Conservation (phyloP, 164 flowering plant species). For the Liriodendron chinense region DNA sequence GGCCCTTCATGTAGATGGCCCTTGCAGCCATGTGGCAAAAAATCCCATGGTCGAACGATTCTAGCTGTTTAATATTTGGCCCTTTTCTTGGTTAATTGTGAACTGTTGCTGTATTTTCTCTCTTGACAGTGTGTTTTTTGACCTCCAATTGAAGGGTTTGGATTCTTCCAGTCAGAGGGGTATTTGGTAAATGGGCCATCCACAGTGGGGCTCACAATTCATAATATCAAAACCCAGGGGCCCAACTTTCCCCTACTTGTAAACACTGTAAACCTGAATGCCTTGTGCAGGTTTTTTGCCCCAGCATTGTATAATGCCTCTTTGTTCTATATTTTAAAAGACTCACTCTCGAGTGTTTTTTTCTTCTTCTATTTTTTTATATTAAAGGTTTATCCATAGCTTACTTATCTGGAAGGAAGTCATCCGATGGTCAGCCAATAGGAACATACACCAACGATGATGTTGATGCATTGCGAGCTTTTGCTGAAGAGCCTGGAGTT, state of each 20-base stretch:
- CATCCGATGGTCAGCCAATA: slow-evolving; percentile 46
- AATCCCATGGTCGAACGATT: not conserved
- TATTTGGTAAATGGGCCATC: not conserved
- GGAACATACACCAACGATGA: slow-evolving; percentile 85
- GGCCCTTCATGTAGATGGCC: not conserved
- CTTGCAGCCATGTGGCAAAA: not conserved
- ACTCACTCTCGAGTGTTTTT: not conserved
- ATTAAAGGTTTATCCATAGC: slow-evolving; percentile 68
- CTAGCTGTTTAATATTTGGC: not conserved
- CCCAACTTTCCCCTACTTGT: not conserved
- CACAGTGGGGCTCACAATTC: not conserved
- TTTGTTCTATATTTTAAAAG: not conserved
- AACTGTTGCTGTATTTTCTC: not conserved
- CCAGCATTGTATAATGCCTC: too few relatives aligned
- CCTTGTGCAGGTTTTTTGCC: not conserved
- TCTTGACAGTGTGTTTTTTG: too few relatives aligned
- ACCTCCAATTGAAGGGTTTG: too few relatives aligned
- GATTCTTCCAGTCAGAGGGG: not conserved
- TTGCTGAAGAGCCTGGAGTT: slow-evolving; percentile 83
- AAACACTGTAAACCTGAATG: not conserved
- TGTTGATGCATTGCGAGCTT: slow-evolving; percentile 82
- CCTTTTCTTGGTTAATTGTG: not conserved
- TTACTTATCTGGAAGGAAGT: slow-evolving; percentile 82
- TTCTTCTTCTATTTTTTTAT: not conserved
- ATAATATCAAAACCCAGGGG: not conserved